Evolutionary conservation across 768 basidiomycete genomes (phyloP).

Genomic region (Rhodosporidiobolus odoratus): DNA sequence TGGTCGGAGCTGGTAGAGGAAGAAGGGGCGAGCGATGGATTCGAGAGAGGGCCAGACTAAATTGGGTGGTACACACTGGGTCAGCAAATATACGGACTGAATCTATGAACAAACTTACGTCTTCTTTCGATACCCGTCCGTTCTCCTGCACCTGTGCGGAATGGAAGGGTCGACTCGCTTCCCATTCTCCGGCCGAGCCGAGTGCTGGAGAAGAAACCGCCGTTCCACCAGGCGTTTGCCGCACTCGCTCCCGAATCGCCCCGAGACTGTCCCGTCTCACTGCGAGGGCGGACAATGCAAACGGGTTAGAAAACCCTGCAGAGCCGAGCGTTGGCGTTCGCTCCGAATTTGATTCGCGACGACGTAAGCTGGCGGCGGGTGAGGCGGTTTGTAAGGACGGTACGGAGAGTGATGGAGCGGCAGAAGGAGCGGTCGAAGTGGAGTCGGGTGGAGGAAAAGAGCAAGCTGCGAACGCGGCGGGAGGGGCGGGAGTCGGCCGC

Average conservation of each 20-base stretch:
- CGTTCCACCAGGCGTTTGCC: background rate
- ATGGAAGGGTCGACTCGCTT: conserved; percentile 11
- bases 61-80: too few relatives aligned
- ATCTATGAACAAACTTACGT: too few relatives aligned
- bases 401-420: background rate
- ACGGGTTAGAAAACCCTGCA: conserved; percentile 4
- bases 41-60: background rate
- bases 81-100: too few relatives aligned
- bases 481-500: background rate
- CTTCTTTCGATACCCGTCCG: too few relatives aligned
- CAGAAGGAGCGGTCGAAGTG: background rate
- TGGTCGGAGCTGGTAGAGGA: background rate
- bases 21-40: background rate
- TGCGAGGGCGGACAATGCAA: background rate
- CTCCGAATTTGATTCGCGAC: conserved; percentile 25
- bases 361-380: background rate
- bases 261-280: background rate
- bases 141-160: background rate
- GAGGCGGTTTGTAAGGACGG: background rate
- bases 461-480: background rate
- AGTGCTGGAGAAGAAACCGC: too few relatives aligned
- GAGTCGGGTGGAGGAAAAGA: background rate
- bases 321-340: conserved; percentile 25
- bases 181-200: conserved; percentile 14
- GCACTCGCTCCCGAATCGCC: background rate